Base-by-base conservation (phyloP, 2,329 filamentous ascomycete genomes). In the Teratosphaeria nubilosa region DNA sequence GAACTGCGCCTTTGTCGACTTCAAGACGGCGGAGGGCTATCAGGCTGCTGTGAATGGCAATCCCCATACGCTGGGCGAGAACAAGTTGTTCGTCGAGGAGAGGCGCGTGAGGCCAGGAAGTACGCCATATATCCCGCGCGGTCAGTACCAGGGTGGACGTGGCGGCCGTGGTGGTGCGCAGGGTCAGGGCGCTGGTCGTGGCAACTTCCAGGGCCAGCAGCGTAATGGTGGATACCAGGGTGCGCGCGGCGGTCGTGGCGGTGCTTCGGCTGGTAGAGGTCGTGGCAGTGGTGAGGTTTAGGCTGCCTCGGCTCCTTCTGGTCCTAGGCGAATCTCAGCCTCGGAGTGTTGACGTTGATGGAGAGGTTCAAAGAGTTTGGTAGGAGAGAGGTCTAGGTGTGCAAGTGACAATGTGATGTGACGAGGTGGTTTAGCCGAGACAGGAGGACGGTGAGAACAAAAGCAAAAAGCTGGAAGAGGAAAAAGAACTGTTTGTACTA, bases 1-100 rank as follows among this genome's bases (percentile, higher is more conserved):
- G 92, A 96, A 94, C 81, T 96, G 91, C 70, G 94, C 94, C 27
- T 97, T 97, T 71, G 90, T 96, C 60, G 94, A 99, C 74, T 99
- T 94, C 75, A 87, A 86, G 70, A 88, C 86, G 53, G 72, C 84
- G 24, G 85, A 91, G 57, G 90, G 85, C 53, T 96, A 95, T 76
- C 83, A 90, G 73, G 87, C 88, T 62, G 94, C 94, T 51, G 81
- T 90, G 41, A 83, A 83, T 61, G 87, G 86, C 66, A 97, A 95
- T 77, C 92, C 92, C 37, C 90, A 95, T 76, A 82, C 82, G 51
- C 83, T 99, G 63, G 89, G 87, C 67, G 87, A 85, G 65, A 87
- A 96, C 74, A 86, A 84, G 68, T 87, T 99, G 67, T 80, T 84
- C 62, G 88, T 99, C 58, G 94, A 97, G 77, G 89, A 92, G 72